A percentile compares a stretch with the other conserved stretches of the same genome.
These are phyloP conservation scores for Camelina laxa DNA, from an alignment of 345 rosid species.

Conservation along the genomic window DNA sequence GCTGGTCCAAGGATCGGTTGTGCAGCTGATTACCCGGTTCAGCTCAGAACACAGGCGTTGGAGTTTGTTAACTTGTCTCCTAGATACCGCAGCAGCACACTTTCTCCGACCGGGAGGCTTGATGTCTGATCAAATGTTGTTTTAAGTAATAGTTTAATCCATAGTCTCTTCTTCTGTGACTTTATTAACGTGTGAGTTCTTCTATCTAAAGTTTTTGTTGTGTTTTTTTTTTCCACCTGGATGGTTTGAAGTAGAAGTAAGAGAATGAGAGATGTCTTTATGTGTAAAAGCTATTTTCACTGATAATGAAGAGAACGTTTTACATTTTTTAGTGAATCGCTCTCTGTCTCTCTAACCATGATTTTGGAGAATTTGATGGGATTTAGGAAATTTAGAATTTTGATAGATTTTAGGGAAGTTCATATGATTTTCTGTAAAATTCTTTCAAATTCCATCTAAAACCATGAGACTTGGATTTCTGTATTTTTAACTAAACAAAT, in stretches of 20 bases:
- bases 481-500: too few species aligned
- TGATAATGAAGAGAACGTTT: background rate
- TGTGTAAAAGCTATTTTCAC: conserved; percentile 12
- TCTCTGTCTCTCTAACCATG: too few species aligned
- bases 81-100: conserved; percentile 36
- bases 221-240: background rate
- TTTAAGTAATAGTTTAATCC: conserved; percentile 9
- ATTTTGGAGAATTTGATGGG: too few species aligned
- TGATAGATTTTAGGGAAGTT: too few species aligned
- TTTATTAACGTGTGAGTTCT: conserved; percentile 29
- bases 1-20: conserved; percentile 89
- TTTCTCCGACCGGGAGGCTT: conserved; percentile 43
- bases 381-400: too few species aligned
- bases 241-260: conserved; percentile 7
- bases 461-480: too few species aligned
- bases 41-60: conserved; percentile 79
- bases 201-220: conserved; percentile 16
- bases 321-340: background rate
- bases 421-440: too few species aligned
- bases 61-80: conserved; percentile 84
- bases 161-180: conserved; percentile 10
- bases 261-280: conserved; percentile 3
- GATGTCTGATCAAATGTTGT: conserved; percentile 27
- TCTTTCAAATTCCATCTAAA: too few species aligned
- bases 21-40: conserved; percentile 83